phyloP scores from a whole-genome alignment of 2,329 filamentous ascomycete species.

The Sclerotinia nivalis region DNA sequence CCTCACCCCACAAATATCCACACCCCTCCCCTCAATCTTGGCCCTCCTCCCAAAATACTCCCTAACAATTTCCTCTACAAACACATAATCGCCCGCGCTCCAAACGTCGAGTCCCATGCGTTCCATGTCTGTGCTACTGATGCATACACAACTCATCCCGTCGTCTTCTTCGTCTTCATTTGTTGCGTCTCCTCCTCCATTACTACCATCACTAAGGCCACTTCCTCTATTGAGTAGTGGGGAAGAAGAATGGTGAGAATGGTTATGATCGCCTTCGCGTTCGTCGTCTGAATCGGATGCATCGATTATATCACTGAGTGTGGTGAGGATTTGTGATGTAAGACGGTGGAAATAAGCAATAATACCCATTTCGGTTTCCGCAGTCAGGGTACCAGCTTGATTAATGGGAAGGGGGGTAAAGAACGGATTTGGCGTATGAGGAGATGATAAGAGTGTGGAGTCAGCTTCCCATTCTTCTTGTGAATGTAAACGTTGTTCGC shows the following conservation, averaged over 20 bases:
- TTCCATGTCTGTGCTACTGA: conserved; percentile 65
- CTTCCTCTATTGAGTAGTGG: background rate
- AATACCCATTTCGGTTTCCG: conserved; percentile 64
- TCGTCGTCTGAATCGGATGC: conserved; percentile 43
- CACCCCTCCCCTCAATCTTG: conserved; percentile 64
- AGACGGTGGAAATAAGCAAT: conserved; percentile 81
- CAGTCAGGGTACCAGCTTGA: conserved; percentile 25
- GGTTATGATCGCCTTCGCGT: conserved; percentile 37
- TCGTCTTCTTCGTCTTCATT: conserved; percentile 50
- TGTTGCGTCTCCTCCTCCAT: conserved; percentile 38
- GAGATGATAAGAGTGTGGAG: conserved; percentile 51
- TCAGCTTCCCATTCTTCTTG: conserved; percentile 62
- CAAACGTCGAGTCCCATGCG: conserved; percentile 77
- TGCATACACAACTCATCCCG: conserved; percentile 45
- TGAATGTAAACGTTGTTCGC: conserved; percentile 65
- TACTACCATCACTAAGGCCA: no score
- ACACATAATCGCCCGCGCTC: conserved; percentile 69
- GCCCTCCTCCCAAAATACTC: conserved; percentile 67
- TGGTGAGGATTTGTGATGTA: conserved; percentile 64
- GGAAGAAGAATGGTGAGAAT: background rate
- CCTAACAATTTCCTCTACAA: conserved; percentile 61
- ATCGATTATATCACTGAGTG: conserved; percentile 62
- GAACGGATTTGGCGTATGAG: conserved; percentile 18
- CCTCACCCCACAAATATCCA: conserved; percentile 72
- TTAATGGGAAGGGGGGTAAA: conserved; percentile 43